Percentiles rank a stretch among this genome's conserved stretches.
Conservation (phyloP, 192 early-diverging fungal species). For the Coemansia sp. region DNA sequence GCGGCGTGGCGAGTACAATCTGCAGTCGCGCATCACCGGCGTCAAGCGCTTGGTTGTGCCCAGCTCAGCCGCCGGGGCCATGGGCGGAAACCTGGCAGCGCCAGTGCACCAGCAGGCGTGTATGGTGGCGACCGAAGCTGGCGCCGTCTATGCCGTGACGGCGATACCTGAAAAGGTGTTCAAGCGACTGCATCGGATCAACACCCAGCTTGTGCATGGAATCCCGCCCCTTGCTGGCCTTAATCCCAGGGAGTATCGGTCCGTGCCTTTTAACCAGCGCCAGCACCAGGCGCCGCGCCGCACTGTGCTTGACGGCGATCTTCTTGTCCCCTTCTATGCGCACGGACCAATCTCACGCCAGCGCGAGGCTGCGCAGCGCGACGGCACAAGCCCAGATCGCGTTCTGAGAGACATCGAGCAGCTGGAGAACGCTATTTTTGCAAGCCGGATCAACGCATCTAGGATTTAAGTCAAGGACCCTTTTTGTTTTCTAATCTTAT, state of each 20-base stretch:
- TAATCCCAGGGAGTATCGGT: slow-evolving; percentile 88
- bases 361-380: slow-evolving; percentile 83
- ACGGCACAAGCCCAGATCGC: slow-evolving; percentile 80
- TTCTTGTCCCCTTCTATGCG: slow-evolving; percentile 70
- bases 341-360: slow-evolving; percentile 68
- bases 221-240: slow-evolving; percentile 83
- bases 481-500: too few species aligned
- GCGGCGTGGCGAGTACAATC: slow-evolving; percentile 84
- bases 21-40: slow-evolving; percentile 72
- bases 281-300: slow-evolving; percentile 72
- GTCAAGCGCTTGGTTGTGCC: slow-evolving; percentile 60
- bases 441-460: too few species aligned
- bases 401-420: slow-evolving; percentile 58
- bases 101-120: slow-evolving; percentile 39
- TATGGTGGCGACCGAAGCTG: slow-evolving; percentile 48
- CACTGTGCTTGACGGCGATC: slow-evolving; percentile 82
- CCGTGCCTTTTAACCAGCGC: slow-evolving; percentile 60
- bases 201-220: slow-evolving; percentile 80
- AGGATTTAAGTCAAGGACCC: too few species aligned
- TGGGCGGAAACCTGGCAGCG: neutral
- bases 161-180: slow-evolving; percentile 88
- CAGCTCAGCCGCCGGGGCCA: neutral
- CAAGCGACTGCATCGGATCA: slow-evolving; percentile 83
- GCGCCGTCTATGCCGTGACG: slow-evolving; percentile 27
- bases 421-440: too few species aligned